Evolutionary conservation across 108 stramenopile genomes (phyloP).

Genomic region (Skeletonema marinoi): DNA sequence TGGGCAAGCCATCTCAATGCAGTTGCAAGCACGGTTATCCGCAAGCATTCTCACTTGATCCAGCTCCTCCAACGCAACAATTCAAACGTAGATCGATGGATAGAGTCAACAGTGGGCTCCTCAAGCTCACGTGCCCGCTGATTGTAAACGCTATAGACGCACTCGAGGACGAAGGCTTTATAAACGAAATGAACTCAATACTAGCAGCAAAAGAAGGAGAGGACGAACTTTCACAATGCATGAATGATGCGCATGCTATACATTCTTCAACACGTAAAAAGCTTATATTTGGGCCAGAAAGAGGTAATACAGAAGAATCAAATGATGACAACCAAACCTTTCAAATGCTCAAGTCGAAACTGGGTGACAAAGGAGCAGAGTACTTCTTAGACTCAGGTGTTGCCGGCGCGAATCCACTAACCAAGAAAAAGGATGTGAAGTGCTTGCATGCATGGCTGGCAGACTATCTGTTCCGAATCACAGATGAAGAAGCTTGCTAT

Average conservation of each 20-base stretch:
- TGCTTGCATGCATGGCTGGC: slow-evolving; percentile 54
- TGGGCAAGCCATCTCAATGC: slow-evolving; percentile 38
- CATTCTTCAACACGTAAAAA: slow-evolving; percentile 33
- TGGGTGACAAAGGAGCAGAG: slow-evolving; percentile 32
- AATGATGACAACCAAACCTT: not conserved
- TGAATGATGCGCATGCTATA: slow-evolving; percentile 24
- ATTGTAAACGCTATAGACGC: slow-evolving; percentile 34
- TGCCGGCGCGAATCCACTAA: slow-evolving; percentile 28
- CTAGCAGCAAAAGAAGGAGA: slow-evolving; percentile 2
- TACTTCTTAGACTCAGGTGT: slow-evolving; percentile 39
- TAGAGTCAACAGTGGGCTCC: slow-evolving; percentile 44
- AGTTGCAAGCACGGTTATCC: slow-evolving; percentile 42
- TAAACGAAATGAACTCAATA: slow-evolving; percentile 19
- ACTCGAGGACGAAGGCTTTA: slow-evolving; percentile 50
- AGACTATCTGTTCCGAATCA: slow-evolving; percentile 39
- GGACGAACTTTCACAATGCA: not conserved
- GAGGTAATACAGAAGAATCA: not conserved
- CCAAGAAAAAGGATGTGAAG: slow-evolving; percentile 37
- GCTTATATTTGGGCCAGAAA: not conserved
- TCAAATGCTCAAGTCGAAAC: slow-evolving; percentile 20
- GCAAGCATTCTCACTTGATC: slow-evolving; percentile 49
- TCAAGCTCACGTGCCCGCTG: slow-evolving; percentile 49
- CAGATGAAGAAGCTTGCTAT: not conserved
- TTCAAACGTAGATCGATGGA: not conserved
- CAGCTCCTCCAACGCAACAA: slow-evolving; percentile 22